Conservation (phyloP, 1,139 yeast species). For the Yarrowia galli region DNA sequence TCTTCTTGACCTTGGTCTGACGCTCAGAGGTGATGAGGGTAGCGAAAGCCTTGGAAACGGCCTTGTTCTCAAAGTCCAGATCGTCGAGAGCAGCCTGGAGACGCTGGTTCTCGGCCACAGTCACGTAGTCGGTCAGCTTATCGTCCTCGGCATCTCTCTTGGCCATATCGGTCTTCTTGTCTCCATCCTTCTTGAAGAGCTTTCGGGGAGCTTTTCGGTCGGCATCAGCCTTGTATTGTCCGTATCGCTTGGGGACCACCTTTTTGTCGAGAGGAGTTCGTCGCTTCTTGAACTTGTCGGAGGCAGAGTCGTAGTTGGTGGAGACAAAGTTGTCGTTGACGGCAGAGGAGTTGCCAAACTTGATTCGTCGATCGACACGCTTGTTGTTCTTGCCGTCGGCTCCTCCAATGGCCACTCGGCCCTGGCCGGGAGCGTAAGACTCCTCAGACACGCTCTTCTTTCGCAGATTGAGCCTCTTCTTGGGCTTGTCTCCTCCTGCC, state of each 20-base stretch:
- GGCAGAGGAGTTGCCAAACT: conserved; percentile 14
- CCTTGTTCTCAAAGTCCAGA: conserved; percentile 8
- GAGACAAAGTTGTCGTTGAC: conserved; percentile 26
- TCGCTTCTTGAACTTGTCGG: conserved; percentile 22
- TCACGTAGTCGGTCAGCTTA: not conserved
- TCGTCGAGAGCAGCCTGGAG: conserved; percentile 23
- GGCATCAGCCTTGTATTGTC: conserved; percentile 23
- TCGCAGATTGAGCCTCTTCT: conserved; percentile 31
- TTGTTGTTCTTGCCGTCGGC: not conserved
- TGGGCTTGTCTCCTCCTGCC: conserved; percentile 7
- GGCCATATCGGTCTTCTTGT: not conserved
- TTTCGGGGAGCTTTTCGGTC: conserved; percentile 38
- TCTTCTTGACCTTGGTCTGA: conserved; percentile 15
- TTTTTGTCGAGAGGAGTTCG: conserved; percentile 24
- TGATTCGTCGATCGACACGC: conserved; percentile 23
- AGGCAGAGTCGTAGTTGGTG: conserved; percentile 14
- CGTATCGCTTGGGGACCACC: conserved; percentile 37
- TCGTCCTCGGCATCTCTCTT: conserved; percentile 1
- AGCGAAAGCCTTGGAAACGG: conserved; percentile 24
- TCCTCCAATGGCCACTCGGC: conserved; percentile 3
- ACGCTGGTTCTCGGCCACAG: conserved; percentile 11
- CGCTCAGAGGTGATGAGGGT: conserved; percentile 33
- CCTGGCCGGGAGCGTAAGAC: conserved; percentile 21
- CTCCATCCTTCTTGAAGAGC: conserved; percentile 5
- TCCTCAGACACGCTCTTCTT: conserved; percentile 15